Conservation (phyloP, 2,329 filamentous ascomycete genomes). For the Tolypocladium paradoxum region DNA sequence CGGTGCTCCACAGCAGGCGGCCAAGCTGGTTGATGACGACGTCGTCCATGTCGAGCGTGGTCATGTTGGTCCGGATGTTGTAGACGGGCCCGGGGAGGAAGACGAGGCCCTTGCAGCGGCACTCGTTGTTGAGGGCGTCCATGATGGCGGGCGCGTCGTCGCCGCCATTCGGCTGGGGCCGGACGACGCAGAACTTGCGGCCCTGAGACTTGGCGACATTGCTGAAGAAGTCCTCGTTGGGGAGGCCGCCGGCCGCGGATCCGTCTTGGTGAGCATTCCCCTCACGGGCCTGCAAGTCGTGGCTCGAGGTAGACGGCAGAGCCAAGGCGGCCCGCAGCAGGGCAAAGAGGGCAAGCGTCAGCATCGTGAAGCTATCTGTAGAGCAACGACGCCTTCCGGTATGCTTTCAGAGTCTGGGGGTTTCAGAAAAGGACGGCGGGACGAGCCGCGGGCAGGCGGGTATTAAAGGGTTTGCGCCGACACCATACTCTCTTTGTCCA, state of each 20-base stretch:
- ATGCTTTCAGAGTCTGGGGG: no score
- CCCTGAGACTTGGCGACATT: conserved; percentile 7
- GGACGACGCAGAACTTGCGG: conserved; percentile 17
- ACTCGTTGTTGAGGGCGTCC: conserved; percentile 19
- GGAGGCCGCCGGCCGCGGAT: not conserved
- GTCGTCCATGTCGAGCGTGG: conserved; percentile 18
- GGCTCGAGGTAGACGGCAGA: not conserved
- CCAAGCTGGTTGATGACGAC: conserved; percentile 34
- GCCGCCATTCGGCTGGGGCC: conserved; percentile 12
- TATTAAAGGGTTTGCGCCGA: no score
- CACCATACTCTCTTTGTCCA: no score
- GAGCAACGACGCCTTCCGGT: no score
- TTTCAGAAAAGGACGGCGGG: not conserved
- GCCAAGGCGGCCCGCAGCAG: not conserved
- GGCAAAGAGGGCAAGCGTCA: not conserved
- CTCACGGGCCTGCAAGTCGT: no score
- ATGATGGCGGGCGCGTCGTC: conserved; percentile 21
- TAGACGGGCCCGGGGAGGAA: conserved; percentile 22
- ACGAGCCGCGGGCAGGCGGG: not conserved
- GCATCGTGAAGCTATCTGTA: not conserved
- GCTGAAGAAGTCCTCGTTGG: not conserved
- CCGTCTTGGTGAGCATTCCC: not conserved
- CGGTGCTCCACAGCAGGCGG: conserved; percentile 27
- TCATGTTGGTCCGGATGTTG: conserved; percentile 24
- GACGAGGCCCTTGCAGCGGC: conserved; percentile 17